phyloP scores from a whole-genome alignment of 1,284 basidiomycete species.

The Quambalaria eucalypti region DNA sequence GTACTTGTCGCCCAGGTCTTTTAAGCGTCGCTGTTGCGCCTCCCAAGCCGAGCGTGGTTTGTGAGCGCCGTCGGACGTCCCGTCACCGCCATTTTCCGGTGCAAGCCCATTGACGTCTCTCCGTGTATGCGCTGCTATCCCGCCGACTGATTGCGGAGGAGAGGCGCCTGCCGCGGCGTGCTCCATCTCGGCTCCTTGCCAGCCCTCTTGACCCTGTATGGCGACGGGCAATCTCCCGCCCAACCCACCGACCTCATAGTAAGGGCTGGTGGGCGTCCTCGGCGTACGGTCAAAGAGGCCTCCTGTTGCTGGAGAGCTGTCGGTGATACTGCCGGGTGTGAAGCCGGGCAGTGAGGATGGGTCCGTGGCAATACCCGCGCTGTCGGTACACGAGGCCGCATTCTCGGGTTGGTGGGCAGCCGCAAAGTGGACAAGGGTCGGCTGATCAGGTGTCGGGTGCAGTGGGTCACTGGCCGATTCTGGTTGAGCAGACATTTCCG shows the following conservation, averaged over 20 bases:
- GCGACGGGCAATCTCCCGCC: background rate
- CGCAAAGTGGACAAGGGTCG: background rate
- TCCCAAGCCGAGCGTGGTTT: no score
- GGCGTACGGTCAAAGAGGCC: constrained; percentile 27
- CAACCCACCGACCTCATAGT: constrained; percentile 13
- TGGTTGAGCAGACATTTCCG: no score
- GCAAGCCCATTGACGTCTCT: no score
- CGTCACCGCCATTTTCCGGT: no score
- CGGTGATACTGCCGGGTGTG: constrained; percentile 32
- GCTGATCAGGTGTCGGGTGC: no score
- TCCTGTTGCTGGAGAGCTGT: constrained; percentile 34
- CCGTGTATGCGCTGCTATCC: no score
- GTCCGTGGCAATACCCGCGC: constrained; percentile 11
- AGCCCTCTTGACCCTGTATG: background rate
- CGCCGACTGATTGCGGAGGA: background rate
- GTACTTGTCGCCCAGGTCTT: constrained; percentile 10
- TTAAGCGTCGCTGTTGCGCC: background rate
- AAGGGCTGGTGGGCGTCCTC: constrained; percentile 30
- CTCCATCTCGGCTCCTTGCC: background rate
- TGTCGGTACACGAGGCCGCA: background rate
- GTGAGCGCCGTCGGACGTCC: no score
- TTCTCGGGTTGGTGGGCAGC: background rate
- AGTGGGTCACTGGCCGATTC: no score
- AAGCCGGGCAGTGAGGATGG: constrained; percentile 36
- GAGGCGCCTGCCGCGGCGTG: no score